Evolutionary conservation across 345 rosid genomes (phyloP), one percentile per base, ranked within the genome.

Genomic region (Pugionium dolabratum): DNA sequence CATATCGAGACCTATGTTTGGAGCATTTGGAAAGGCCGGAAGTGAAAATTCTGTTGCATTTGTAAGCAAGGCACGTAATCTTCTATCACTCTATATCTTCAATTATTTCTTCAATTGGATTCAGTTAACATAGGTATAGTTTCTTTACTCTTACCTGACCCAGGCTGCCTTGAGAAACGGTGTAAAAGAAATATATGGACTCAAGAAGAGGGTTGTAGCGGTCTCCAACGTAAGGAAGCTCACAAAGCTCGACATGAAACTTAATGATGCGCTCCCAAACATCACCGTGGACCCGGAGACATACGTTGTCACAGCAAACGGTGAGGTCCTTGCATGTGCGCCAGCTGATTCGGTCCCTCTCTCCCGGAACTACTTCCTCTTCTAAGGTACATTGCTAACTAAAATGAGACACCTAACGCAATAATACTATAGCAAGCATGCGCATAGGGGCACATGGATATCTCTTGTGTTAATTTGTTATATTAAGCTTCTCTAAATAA

Each of bases 21-120:
- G 99, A 63, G 97, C 97, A 67, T 88, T 88, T 62, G 95, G 99
- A 63, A 83, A 83, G 78, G 97, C 97, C n/a, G 92, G 81, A 54
- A 86, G 96, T 57, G 74, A 80, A 6, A 81, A 86, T 79, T 94
- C 97, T 57, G 75, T 94, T 50, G 97, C 96, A 43, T 94, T 90
- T 71, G 86, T 88, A 75, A 88, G 99, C 90, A 88, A 86, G 99
- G 98, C 74, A 89, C 0, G 70, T 4, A 28, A 42, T 30, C 35
- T 31, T 26, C 41, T 2, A 9, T 26, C 65, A 54, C n/a, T 37
- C 33, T 52, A 40, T 30, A 42, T 53, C 41, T 46, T 33, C 27
- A 39, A 9, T 9, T 43, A 35, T 42, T 29, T 65, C 32, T 56
- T 30, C 37, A 45, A 4, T 0, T 0, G 44, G 32, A 37, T 11